These are phyloP conservation scores for Sphaerulina vaccinii DNA, from an alignment of 2,329 filamentous ascomycete species.

Conservation along the genomic window DNA sequence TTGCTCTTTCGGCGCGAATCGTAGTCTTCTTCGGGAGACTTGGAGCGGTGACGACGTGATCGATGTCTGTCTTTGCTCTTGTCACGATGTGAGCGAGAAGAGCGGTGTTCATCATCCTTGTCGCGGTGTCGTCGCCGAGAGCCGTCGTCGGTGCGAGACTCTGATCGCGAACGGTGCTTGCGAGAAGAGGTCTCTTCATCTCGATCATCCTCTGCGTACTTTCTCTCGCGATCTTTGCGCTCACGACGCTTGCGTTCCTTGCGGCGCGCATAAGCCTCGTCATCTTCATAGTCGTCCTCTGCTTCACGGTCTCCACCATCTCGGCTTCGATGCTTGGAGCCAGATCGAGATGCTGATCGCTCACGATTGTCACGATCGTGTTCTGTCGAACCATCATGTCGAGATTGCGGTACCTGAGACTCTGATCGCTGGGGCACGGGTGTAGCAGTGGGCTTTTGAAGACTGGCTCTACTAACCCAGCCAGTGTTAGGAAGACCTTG, in stretches of 20 bases:
- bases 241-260: conserved; percentile 36
- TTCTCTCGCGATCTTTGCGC: conserved; percentile 39
- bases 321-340: conserved; percentile 49
- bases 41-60: conserved; percentile 43
- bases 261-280: conserved; percentile 39
- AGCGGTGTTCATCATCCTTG: conserved; percentile 44
- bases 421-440: conserved; percentile 20
- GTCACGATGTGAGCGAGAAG: conserved; percentile 49
- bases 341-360: conserved; percentile 36
- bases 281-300: conserved; percentile 42
- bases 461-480: conserved; percentile 61
- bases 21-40: conserved; percentile 37
- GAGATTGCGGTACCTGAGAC: conserved; percentile 12
- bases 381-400: conserved; percentile 19
- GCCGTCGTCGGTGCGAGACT: conserved; percentile 59
- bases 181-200: conserved; percentile 44
- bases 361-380: conserved; percentile 40
- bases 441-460: conserved; percentile 30
- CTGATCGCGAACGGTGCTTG: conserved; percentile 61
- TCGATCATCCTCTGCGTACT: conserved; percentile 49
- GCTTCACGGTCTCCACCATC: conserved; percentile 53
- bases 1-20: conserved; percentile 39
- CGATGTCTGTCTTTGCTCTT: conserved; percentile 45
- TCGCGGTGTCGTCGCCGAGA: conserved; percentile 59
- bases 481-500: conserved; percentile 83